Evolutionary conservation across 2,329 filamentous ascomycete genomes (phyloP).

Genomic region (Eurotiales sp.): DNA sequence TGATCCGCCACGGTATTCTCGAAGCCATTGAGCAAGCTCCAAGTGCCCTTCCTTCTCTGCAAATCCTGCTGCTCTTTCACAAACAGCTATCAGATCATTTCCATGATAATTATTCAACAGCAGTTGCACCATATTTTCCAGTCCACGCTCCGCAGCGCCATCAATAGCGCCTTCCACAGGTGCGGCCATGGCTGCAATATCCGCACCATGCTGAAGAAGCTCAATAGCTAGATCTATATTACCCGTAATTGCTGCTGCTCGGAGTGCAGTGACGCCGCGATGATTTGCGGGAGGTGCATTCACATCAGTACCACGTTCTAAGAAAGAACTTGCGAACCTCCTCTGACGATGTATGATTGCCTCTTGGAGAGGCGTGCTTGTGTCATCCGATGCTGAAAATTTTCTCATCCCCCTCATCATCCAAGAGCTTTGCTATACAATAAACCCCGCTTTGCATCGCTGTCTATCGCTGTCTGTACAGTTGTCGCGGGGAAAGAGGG

Average conservation of each 20-base stretch:
- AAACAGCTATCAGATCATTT: background rate
- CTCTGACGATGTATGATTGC: accelerated
- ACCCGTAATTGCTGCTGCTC: background rate
- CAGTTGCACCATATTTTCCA: slow-evolving; percentile 25
- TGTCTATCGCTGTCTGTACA: too few relatives aligned
- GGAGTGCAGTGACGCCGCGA: background rate
- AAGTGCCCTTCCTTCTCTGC: slow-evolving; percentile 3
- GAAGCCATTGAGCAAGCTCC: slow-evolving; percentile 5
- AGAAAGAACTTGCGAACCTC: background rate
- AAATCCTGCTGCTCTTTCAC: background rate
- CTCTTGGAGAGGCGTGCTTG: too few relatives aligned
- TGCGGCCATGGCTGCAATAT: slow-evolving; percentile 15
- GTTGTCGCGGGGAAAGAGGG: too few relatives aligned
- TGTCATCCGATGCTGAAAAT: too few relatives aligned
- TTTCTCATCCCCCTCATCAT: too few relatives aligned
- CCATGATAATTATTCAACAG: slow-evolving; percentile 19
- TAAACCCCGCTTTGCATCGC: too few relatives aligned
- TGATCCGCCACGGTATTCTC: too few relatives aligned
- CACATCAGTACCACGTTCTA: slow-evolving; percentile 17
- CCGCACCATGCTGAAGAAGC: slow-evolving; percentile 10
- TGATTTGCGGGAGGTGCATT: slow-evolving; percentile 14
- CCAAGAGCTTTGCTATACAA: too few relatives aligned
- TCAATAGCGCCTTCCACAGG: slow-evolving; percentile 20
- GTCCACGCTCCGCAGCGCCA: slow-evolving; percentile 24
- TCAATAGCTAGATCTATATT: background rate